A percentile compares a stretch with the other conserved stretches of the same genome.
Conservation (phyloP, 768 basidiomycete genomes). For the Phlebiopsis gigantea region DNA sequence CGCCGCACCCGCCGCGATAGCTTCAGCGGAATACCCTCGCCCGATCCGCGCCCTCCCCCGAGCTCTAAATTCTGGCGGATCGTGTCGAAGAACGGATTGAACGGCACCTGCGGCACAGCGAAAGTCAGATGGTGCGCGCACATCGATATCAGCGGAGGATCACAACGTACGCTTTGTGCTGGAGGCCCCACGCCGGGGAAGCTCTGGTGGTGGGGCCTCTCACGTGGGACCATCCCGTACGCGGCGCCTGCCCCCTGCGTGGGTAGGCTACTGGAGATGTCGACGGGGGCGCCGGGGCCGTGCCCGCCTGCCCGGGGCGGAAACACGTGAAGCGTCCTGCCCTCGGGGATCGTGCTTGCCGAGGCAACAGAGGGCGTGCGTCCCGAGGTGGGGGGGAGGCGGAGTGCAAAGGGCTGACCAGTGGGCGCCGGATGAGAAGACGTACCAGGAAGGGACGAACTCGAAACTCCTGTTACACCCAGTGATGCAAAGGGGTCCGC, state of each 20-base stretch:
- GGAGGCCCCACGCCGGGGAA: not conserved
- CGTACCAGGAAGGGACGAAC: not conserved
- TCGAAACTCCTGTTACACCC: not conserved
- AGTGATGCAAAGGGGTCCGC: constrained; percentile 4
- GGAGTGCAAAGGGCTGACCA: constrained; percentile 2
- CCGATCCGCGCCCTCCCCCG: constrained; percentile 24
- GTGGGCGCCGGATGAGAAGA: not conserved
- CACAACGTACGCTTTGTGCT: not conserved
- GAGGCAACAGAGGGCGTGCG: not conserved
- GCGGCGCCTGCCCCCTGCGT: constrained; percentile 2
- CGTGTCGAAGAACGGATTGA: constrained; percentile 94
- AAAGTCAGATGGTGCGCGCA: not conserved
- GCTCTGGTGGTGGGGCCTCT: not conserved
- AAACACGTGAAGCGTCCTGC: not conserved
- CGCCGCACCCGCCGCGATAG: constrained; percentile 37
- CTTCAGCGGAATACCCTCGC: constrained; percentile 73
- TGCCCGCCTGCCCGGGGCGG: not conserved
- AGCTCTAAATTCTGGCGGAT: constrained; percentile 87
- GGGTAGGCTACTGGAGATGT: not conserved
- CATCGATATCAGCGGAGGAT: not conserved
- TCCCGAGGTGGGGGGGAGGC: not conserved
- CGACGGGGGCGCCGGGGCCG: not conserved
- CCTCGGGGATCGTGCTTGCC: constrained; percentile 4
- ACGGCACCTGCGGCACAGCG: constrained; percentile 29
- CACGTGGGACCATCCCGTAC: not conserved